phyloP scores from a whole-genome alignment of 2,329 filamentous ascomycete species.

The Pezicula radicicola region DNA sequence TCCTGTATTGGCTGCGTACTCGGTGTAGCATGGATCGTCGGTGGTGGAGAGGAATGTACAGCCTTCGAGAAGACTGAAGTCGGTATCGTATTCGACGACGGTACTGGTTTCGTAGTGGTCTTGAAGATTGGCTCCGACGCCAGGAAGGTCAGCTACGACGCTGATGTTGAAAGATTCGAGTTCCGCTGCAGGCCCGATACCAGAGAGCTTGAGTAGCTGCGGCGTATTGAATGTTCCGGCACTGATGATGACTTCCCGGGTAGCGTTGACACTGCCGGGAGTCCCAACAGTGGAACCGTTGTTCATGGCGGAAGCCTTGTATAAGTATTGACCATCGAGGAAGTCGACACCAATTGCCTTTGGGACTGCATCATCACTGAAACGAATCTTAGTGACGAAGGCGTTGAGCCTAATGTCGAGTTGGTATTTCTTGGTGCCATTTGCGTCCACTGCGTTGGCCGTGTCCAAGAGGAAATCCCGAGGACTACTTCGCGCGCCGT shows the following conservation, averaged over 20 bases:
- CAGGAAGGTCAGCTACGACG: slow-evolving; percentile 52
- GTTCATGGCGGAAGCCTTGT: slow-evolving; percentile 37
- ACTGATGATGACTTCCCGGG: slow-evolving; percentile 41
- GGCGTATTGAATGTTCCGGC: slow-evolving; percentile 41
- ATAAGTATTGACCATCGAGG: slow-evolving; percentile 37
- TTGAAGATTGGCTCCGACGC: slow-evolving; percentile 57
- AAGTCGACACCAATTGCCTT: slow-evolving; percentile 40
- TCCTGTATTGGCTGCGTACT: slow-evolving; percentile 3
- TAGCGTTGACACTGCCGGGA: slow-evolving; percentile 29
- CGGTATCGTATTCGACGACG: slow-evolving; percentile 36
- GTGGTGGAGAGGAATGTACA: slow-evolving; percentile 33
- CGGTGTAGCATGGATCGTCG: slow-evolving; percentile 31
- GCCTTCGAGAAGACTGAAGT: slow-evolving; percentile 32
- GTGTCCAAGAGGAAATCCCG: slow-evolving; percentile 22
- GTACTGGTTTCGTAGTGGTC: slow-evolving; percentile 51
- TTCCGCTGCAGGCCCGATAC: slow-evolving; percentile 35
- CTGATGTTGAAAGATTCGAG: slow-evolving; percentile 40
- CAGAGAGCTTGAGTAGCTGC: slow-evolving; percentile 40
- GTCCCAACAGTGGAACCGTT: slow-evolving; percentile 20
- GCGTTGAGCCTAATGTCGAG: slow-evolving; percentile 16
- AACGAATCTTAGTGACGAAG: slow-evolving; percentile 38
- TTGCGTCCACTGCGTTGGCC: slow-evolving; percentile 11
- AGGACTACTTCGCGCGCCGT: slow-evolving; percentile 15
- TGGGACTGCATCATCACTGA: slow-evolving; percentile 30
- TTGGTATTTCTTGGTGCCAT: slow-evolving; percentile 15